Conservation (phyloP, 2,329 filamentous ascomycete species). For the Aureobasidium sp. region DNA sequence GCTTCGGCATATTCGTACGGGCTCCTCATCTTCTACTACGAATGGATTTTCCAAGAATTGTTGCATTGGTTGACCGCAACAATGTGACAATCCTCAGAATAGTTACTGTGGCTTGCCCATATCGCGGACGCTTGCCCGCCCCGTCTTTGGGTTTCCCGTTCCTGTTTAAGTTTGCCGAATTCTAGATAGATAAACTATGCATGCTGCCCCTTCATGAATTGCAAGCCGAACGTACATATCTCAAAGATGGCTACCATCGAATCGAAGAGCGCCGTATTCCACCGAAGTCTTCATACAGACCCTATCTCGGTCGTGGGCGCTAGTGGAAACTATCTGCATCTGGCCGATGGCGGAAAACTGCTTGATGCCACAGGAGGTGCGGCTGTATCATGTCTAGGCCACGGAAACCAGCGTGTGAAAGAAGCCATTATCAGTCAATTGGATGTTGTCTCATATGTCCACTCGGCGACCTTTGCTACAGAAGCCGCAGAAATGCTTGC, state of each 20-base stretch:
- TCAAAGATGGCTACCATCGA: neutral
- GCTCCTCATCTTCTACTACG: neutral
- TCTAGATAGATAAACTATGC: neutral
- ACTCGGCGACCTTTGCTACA: constrained; percentile 53
- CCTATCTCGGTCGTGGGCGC: constrained; percentile 44
- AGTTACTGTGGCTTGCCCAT: neutral
- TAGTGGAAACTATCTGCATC: constrained; percentile 45
- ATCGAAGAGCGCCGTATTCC: constrained; percentile 36
- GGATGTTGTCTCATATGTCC: constrained; percentile 51
- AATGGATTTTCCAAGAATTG: neutral
- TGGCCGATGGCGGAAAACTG: constrained; percentile 52
- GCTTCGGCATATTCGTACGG: too few relatives aligned
- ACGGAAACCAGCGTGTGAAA: constrained; percentile 54
- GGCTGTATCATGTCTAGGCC: constrained; percentile 64
- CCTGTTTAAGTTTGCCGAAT: neutral
- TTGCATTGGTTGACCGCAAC: neutral
- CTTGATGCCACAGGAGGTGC: constrained; percentile 69
- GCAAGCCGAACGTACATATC: neutral
- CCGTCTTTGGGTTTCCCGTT: neutral
- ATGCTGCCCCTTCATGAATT: neutral
- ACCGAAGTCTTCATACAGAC: constrained; percentile 42
- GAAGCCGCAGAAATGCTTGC: constrained; percentile 48
- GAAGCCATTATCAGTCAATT: constrained; percentile 55
- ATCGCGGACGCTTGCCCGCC: neutral
- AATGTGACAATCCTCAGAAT: neutral